Percentiles rank a stretch among this genome's conserved stretches.
Evolutionary conservation across 441 rosid species (phyloP).

Genomic region (Geranium incanum): DNA sequence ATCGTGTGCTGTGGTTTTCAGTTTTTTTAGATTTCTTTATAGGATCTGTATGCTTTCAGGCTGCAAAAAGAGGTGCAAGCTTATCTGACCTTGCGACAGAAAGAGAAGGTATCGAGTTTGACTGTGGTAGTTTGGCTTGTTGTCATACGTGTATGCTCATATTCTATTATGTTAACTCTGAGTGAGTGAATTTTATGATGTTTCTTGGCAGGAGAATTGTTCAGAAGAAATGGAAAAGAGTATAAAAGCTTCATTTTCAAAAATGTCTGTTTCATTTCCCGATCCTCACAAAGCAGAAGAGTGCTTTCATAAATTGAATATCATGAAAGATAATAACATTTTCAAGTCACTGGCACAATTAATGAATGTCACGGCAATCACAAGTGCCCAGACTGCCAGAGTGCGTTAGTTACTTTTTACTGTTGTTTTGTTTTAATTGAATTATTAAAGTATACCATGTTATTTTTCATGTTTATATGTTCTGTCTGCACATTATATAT

Average conservation of each 20-base stretch:
- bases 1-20: conserved; percentile 17
- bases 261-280: conserved; percentile 71
- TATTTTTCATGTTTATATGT: conserved; percentile 4
- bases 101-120: conserved; percentile 53
- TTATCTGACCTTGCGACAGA: conserved; percentile 53
- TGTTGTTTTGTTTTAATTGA: conserved; percentile 4
- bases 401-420: conserved; percentile 34
- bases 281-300: conserved; percentile 74
- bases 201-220: conserved; percentile 45
- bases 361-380: conserved; percentile 42
- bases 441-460: conserved; percentile 12
- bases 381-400: conserved; percentile 36
- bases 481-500: conserved; percentile 6
- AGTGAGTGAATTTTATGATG: conserved; percentile 19
- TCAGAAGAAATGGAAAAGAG: conserved; percentile 46
- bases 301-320: conserved; percentile 55
- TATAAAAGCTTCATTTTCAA: conserved; percentile 38
- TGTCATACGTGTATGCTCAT: conserved; percentile 5
- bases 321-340: conserved; percentile 52
- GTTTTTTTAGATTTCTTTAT: conserved; percentile 19
- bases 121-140: conserved; percentile 4
- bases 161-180: conserved; percentile 1
- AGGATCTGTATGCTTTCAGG: conserved; percentile 40
- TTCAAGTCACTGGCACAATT: conserved; percentile 49
- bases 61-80: conserved; percentile 63